These are phyloP conservation scores for Atkinsonella hypoxylon DNA, from an alignment of 2,329 filamentous ascomycete genomes.

Conservation along the genomic window DNA sequence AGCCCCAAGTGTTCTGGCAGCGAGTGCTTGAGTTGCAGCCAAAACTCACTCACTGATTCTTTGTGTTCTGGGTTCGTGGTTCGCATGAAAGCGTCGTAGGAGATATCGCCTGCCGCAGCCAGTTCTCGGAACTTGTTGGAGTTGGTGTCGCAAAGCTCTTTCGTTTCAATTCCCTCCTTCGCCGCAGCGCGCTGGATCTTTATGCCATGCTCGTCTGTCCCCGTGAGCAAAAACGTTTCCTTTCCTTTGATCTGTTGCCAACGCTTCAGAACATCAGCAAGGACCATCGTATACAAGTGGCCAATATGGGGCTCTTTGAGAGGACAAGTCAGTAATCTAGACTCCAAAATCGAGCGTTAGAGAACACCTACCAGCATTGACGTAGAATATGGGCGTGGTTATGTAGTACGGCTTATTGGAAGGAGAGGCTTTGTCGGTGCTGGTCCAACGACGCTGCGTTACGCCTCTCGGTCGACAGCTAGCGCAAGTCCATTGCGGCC, in stretches of 20 bases:
- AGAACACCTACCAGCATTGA: slow-evolving; percentile 66
- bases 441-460: slow-evolving; percentile 18
- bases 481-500: slow-evolving; percentile 16
- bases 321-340: not conserved
- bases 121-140: slow-evolving; percentile 69
- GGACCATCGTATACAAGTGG: slow-evolving; percentile 85
- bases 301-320: slow-evolving; percentile 75
- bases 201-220: slow-evolving; percentile 95
- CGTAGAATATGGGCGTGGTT: slow-evolving; percentile 96
- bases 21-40: slow-evolving; percentile 56
- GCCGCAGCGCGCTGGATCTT: slow-evolving; percentile 86
- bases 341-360: not conserved
- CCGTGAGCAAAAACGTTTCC: slow-evolving; percentile 67
- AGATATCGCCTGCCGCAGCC: slow-evolving; percentile 55
- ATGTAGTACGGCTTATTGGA: slow-evolving; percentile 76
- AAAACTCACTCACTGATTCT: slow-evolving; percentile 79
- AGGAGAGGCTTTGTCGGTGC: slow-evolving; percentile 14
- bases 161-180: slow-evolving; percentile 57
- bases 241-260: slow-evolving; percentile 71
- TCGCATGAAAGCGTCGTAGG: slow-evolving; percentile 79
- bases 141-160: slow-evolving; percentile 80
- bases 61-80: slow-evolving; percentile 78
- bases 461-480: slow-evolving; percentile 15
- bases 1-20: slow-evolving; percentile 55
- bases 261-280: slow-evolving; percentile 83